A percentile compares a stretch with the other conserved stretches of the same genome.
phyloP scores from a whole-genome alignment of 2,329 filamentous ascomycete genomes.

The Alternaria brassicae region DNA sequence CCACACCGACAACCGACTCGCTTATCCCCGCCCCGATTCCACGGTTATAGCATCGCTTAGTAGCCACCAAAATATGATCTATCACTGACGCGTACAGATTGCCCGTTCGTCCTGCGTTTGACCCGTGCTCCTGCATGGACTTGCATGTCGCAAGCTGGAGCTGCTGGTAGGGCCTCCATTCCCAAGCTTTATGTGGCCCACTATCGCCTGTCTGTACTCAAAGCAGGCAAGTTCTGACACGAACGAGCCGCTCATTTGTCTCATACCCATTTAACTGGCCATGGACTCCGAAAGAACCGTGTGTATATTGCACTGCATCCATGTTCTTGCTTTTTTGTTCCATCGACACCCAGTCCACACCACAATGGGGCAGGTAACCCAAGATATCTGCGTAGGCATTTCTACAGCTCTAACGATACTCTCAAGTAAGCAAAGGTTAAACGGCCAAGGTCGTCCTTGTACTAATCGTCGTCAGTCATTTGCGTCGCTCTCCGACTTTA shows the following conservation, averaged over 20 bases:
- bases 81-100: background rate
- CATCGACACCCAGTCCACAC: background rate
- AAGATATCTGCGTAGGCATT: constrained; percentile 29
- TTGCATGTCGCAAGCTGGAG: constrained; percentile 6
- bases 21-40: background rate
- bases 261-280: constrained; percentile 1
- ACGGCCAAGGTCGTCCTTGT: too few species aligned
- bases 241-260: background rate
- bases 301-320: background rate
- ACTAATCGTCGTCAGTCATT: constrained; percentile 27
- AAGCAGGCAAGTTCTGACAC: background rate
- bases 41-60: constrained; percentile 3
- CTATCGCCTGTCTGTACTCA: background rate
- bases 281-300: background rate
- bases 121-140: constrained; percentile 8
- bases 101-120: background rate
- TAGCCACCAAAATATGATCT: background rate
- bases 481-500: constrained; percentile 35
- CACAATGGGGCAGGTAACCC: constrained; percentile 12
- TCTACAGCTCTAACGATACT: constrained; percentile 31
- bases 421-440: constrained; percentile 23
- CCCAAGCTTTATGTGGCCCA: constrained; percentile 4
- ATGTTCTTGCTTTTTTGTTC: background rate
- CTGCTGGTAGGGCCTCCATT: constrained; percentile 1
- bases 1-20: background rate